Conservation (phyloP, 2,329 filamentous ascomycete species). For the Ophiostoma tasmaniense region DNA sequence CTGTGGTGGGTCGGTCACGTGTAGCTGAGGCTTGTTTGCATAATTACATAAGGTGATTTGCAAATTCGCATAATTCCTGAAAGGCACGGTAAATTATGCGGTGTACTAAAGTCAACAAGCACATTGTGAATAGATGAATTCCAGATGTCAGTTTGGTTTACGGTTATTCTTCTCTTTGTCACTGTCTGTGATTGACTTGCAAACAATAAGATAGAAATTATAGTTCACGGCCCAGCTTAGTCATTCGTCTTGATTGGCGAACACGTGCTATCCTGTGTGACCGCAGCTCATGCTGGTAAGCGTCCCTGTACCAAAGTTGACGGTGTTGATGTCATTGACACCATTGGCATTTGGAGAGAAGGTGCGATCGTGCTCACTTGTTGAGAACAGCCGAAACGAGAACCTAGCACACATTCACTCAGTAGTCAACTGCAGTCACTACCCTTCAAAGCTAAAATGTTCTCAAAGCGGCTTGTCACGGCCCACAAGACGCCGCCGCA, state of each 20-base stretch:
- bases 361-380: background rate
- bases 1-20: slow-evolving; percentile 15
- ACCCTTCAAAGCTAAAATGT: background rate
- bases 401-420: background rate
- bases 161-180: background rate
- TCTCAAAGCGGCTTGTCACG: background rate
- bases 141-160: background rate
- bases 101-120: too few relatives aligned
- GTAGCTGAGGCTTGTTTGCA: background rate
- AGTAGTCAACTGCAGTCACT: background rate
- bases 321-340: background rate
- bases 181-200: background rate
- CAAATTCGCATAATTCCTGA: background rate
- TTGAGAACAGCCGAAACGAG: background rate
- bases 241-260: background rate
- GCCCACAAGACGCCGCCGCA: background rate
- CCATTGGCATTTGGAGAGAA: background rate
- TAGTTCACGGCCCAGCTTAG: background rate
- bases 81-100: background rate
- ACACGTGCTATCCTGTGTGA: background rate
- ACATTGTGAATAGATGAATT: too few relatives aligned
- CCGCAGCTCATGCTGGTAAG: background rate
- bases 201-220: too few relatives aligned
- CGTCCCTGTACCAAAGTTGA: background rate
- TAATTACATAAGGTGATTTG: background rate